phyloP scores from a whole-genome alignment of 176 grass and related monocot genomes.

The Microstegium vimineum region DNA sequence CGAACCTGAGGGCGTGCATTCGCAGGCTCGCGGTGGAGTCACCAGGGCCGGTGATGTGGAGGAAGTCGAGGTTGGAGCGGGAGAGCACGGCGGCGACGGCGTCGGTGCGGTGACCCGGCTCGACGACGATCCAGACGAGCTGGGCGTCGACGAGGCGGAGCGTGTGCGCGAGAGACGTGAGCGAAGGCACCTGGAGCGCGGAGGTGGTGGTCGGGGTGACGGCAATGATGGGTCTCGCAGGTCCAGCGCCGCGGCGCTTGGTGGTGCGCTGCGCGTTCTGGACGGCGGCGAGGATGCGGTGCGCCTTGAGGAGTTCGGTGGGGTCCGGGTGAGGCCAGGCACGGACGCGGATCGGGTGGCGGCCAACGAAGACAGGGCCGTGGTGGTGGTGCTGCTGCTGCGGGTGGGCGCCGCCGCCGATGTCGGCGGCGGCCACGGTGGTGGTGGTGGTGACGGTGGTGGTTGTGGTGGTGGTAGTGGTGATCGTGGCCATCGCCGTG shows the following conservation, averaged over 20 bases:
- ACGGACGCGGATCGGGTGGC: constrained; percentile 79
- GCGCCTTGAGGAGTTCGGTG: constrained; percentile 59
- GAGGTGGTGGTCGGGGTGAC: constrained; percentile 56
- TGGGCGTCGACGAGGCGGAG: constrained; percentile 50
- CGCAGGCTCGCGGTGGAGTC: constrained; percentile 37
- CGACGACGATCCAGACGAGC: constrained; percentile 57
- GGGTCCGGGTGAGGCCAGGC: constrained; percentile 66
- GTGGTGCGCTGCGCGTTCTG: constrained; percentile 61
- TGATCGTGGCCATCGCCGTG: constrained; percentile 39
- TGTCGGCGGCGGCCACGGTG: constrained; percentile 18
- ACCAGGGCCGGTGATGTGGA: constrained; percentile 41
- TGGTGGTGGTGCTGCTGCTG: constrained; percentile 29
- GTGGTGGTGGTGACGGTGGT: constrained; percentile 26
- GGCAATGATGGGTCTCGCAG: constrained; percentile 41
- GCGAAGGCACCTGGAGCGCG: constrained; percentile 42
- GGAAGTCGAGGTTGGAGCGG: constrained; percentile 41
- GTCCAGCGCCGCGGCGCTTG: constrained; percentile 1
- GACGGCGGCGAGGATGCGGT: constrained; percentile 66
- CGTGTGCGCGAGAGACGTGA: constrained; percentile 49
- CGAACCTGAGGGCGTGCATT: constrained; percentile 63
- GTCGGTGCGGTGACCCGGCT: constrained; percentile 46
- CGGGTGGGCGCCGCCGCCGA: neutral
- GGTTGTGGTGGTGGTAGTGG: neutral
- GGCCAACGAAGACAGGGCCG: constrained; percentile 64
- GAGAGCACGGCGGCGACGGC: constrained; percentile 55